phyloP scores from a whole-genome alignment of 2,329 filamentous ascomycete genomes.

The Penicillium sp. region DNA sequence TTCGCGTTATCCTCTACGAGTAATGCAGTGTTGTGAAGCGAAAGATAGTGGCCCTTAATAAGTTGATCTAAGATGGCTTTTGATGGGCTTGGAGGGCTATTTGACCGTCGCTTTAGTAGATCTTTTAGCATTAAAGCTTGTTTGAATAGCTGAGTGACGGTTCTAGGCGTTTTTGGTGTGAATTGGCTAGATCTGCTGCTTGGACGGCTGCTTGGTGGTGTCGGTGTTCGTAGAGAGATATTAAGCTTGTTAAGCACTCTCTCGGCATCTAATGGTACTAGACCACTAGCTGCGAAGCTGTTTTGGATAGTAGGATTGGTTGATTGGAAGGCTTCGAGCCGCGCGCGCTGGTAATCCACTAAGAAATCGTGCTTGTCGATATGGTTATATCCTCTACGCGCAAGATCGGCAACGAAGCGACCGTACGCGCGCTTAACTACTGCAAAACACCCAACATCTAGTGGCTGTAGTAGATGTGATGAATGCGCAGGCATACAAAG shows the following conservation, averaged over 20 bases:
- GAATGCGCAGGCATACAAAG: conserved; percentile 3
- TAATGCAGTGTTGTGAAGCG: background rate
- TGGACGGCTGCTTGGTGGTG: background rate
- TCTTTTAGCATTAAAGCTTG: conserved; percentile 3
- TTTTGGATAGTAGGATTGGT: background rate
- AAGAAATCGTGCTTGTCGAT: background rate
- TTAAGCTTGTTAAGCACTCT: background rate
- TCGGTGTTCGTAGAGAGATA: background rate
- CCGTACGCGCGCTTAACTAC: conserved; percentile 3
- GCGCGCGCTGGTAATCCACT: background rate
- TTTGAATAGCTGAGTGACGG: background rate
- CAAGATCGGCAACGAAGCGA: background rate
- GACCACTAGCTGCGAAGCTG: background rate
- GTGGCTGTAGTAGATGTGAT: conserved; percentile 5
- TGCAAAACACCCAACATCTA: conserved; percentile 9
- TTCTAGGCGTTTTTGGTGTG: background rate
- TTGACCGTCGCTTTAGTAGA: conserved; percentile 1
- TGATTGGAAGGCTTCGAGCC: background rate
- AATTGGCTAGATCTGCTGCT: conserved; percentile 7
- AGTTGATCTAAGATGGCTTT: background rate
- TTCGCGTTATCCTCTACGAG: background rate
- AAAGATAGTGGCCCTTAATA: background rate
- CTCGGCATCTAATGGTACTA: background rate
- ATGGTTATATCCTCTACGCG: background rate
- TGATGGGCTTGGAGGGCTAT: background rate